Evolutionary conservation across 129 eudicot genomes (phyloP).

Genomic region (Flaveria robusta): DNA sequence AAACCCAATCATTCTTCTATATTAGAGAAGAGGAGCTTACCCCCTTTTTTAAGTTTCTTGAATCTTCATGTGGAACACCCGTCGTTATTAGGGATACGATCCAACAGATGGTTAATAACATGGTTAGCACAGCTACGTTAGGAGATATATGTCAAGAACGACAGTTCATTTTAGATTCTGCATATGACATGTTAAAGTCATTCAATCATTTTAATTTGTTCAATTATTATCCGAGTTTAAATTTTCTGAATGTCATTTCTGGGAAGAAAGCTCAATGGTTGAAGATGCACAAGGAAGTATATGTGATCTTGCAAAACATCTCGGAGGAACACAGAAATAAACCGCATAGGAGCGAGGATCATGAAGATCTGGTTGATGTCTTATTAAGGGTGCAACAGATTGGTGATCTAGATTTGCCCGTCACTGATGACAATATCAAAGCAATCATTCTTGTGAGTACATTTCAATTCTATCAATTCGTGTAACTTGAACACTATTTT

Average conservation of each 20-base stretch:
- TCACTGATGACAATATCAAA: slow-evolving; percentile 1
- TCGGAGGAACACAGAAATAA: neutral
- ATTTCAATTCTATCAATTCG: neutral
- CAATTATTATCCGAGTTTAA: neutral
- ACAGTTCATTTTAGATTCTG: neutral
- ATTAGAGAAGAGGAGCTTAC: slow-evolving; percentile 28
- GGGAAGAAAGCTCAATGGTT: slow-evolving; percentile 23
- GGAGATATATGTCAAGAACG: slow-evolving; percentile 21
- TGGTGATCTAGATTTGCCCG: neutral
- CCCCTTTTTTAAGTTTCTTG: neutral
- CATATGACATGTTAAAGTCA: neutral
- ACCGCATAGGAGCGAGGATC: neutral
- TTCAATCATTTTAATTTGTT: slow-evolving; percentile 5
- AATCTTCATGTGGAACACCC: neutral
- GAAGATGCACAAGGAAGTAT: slow-evolving; percentile 3
- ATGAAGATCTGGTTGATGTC: neutral
- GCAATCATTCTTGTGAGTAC: neutral
- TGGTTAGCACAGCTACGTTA: slow-evolving; percentile 35
- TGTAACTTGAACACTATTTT: too few relatives aligned
- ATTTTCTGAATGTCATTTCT: neutral
- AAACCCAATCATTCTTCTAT: slow-evolving; percentile 14
- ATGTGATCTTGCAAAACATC: neutral
- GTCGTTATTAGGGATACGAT: slow-evolving; percentile 6
- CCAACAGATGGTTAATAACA: slow-evolving; percentile 23
- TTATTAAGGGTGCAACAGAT: neutral